Conservation (phyloP, 148 eudicot genomes). For the Silene uniflora region DNA sequence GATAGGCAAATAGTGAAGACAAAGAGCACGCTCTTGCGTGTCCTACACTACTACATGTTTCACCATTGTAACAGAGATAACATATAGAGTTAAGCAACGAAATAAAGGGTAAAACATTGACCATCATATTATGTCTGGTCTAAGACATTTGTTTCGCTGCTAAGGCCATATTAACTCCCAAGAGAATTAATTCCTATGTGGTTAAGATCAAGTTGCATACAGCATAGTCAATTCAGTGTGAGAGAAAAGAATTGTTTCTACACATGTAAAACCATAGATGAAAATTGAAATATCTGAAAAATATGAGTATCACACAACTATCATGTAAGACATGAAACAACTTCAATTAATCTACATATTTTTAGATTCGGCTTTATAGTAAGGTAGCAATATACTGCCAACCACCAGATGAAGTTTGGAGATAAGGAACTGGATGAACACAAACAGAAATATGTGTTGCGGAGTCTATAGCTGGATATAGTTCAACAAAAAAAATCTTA, state of each 20-base stretch:
- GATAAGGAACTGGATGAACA: background rate
- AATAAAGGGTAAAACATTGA: background rate
- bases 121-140: background rate
- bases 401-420: background rate
- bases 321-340: background rate
- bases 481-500: background rate
- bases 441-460: background rate
- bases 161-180: background rate
- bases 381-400: constrained; percentile 2
- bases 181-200: background rate
- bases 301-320: background rate
- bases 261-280: background rate
- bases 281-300: background rate
- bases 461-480: background rate
- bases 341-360: background rate
- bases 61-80: background rate
- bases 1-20: background rate
- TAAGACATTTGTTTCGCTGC: background rate
- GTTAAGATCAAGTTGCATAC: background rate
- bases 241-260: background rate
- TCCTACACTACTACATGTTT: background rate
- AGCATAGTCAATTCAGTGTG: too few species aligned
- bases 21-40: constrained; percentile 2
- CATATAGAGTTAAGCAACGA: background rate
- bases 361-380: background rate